These are phyloP conservation scores for Talaromyces stipitatus DNA, from an alignment of 495 filamentous ascomycete genomes.

Conservation along the genomic window DNA sequence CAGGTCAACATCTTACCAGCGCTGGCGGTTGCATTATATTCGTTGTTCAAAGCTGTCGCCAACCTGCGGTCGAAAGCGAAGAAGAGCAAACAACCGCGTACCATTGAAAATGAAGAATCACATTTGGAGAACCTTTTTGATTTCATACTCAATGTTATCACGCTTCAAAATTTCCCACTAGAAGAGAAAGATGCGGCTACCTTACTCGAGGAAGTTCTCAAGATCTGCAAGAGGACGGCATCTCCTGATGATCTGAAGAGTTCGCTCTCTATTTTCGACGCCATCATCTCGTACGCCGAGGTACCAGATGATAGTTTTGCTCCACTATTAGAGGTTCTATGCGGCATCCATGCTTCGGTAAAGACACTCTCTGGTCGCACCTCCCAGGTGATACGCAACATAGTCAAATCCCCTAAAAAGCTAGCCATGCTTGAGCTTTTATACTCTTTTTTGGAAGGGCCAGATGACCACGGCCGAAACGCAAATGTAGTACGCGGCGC, in stretches of 20 bases:
- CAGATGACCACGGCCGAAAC: slow-evolving; percentile 41
- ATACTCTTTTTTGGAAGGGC: slow-evolving; percentile 51
- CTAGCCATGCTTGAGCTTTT: slow-evolving; percentile 59
- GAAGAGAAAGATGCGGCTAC: slow-evolving; percentile 55
- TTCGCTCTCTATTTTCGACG: slow-evolving; percentile 69
- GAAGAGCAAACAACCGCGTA: slow-evolving; percentile 42
- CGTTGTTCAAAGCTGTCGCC: slow-evolving; percentile 32
- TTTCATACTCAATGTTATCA: slow-evolving; percentile 72
- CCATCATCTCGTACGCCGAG: slow-evolving; percentile 69
- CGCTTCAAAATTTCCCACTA: slow-evolving; percentile 73
- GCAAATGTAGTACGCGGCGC: slow-evolving; percentile 60
- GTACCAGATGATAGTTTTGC: slow-evolving; percentile 61
- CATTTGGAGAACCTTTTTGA: slow-evolving; percentile 62
- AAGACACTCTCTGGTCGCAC: slow-evolving; percentile 59
- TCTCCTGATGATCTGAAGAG: slow-evolving; percentile 65
- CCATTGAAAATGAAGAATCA: slow-evolving; percentile 50
- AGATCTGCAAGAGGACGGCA: slow-evolving; percentile 69
- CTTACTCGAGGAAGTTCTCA: slow-evolving; percentile 60
- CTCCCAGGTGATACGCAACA: slow-evolving; percentile 67
- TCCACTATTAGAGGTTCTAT: slow-evolving; percentile 69
- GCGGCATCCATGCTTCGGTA: slow-evolving; percentile 72
- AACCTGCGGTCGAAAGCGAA: slow-evolving; percentile 32
- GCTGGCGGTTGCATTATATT: slow-evolving; percentile 33
- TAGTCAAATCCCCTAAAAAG: slow-evolving; percentile 74
- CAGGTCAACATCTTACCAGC: slow-evolving; percentile 31